Conservation (phyloP, 2,329 filamentous ascomycete genomes). For the Cryphonectria japonica region DNA sequence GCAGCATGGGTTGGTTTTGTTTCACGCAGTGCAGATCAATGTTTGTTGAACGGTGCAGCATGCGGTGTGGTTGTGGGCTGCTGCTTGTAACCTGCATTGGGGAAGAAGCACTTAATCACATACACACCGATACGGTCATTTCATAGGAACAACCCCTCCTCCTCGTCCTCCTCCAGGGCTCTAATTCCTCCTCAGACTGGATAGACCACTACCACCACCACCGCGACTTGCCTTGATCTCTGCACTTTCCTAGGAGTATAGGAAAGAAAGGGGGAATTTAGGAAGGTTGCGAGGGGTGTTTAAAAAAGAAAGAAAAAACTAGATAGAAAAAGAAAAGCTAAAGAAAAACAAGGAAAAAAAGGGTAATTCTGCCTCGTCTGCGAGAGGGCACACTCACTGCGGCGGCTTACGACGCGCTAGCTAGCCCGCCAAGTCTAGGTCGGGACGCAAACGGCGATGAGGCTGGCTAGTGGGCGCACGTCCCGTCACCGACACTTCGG, state of each 20-base stretch:
- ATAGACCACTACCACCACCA: too few relatives aligned
- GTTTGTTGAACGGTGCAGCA: neutral
- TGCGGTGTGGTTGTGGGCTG: neutral
- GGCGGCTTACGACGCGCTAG: neutral
- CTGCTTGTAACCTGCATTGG: neutral
- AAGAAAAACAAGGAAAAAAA: neutral
- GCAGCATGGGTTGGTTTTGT: slow-evolving; percentile 1
- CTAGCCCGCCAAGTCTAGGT: neutral
- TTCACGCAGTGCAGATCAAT: neutral
- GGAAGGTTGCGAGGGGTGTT: too few relatives aligned
- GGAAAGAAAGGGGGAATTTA: neutral
- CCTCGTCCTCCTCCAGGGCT: too few relatives aligned
- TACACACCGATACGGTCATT: neutral
- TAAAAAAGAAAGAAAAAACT: too few relatives aligned
- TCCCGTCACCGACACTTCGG: slow-evolving; percentile 12
- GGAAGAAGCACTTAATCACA: neutral
- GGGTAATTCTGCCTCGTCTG: neutral
- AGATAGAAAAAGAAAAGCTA: neutral
- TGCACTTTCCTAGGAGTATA: neutral
- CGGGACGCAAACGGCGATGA: neutral
- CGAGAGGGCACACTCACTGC: neutral
- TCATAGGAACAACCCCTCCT: neutral
- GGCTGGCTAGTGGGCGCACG: neutral
- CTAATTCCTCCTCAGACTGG: too few relatives aligned
- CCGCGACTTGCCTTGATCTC: too few relatives aligned